phyloP scores from a whole-genome alignment of 441 rosid species.

The Pelargonium myrrhifolium region DNA sequence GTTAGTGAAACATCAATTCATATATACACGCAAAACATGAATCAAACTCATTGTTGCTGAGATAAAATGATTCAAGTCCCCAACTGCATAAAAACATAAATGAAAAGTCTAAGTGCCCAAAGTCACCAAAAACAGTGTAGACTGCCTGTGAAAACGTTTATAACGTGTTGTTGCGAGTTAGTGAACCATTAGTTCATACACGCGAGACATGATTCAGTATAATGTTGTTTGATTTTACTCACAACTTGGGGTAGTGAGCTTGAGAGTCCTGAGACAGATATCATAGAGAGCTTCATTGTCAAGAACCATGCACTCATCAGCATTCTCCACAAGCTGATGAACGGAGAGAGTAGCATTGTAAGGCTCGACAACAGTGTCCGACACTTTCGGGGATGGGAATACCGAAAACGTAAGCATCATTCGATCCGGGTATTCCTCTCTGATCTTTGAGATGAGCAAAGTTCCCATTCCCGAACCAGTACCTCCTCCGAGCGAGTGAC shows the following conservation, averaged over 20 bases:
- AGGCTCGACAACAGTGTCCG: conserved; percentile 77
- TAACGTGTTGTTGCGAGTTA: too few relatives aligned
- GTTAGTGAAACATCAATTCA: too few relatives aligned
- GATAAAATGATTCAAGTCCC: too few relatives aligned
- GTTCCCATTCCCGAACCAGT: conserved; percentile 87
- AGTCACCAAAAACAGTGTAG: too few relatives aligned
- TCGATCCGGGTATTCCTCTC: conserved; percentile 73
- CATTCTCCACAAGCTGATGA: conserved; percentile 70
- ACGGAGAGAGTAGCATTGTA: conserved; percentile 73
- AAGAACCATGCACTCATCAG: conserved; percentile 81
- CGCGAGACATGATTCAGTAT: too few relatives aligned
- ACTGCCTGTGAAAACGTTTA: too few relatives aligned
- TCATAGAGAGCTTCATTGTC: conserved; percentile 64
- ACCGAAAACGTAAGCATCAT: conserved; percentile 82
- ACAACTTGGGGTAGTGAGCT: conserved; percentile 79
- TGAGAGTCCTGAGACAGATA: conserved; percentile 71
- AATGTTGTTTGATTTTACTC: conserved; percentile 16
- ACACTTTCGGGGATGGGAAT: conserved; percentile 69
- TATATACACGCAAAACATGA: too few relatives aligned
- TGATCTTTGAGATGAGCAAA: conserved; percentile 61
- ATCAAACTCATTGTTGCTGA: too few relatives aligned
- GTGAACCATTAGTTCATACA: too few relatives aligned
- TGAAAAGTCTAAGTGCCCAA: too few relatives aligned
- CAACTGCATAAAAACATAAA: conserved; percentile 33
- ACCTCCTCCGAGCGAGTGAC: conserved; percentile 72